phyloP scores from a whole-genome alignment of 1,139 yeast species.

The Pichia inconspicua region DNA sequence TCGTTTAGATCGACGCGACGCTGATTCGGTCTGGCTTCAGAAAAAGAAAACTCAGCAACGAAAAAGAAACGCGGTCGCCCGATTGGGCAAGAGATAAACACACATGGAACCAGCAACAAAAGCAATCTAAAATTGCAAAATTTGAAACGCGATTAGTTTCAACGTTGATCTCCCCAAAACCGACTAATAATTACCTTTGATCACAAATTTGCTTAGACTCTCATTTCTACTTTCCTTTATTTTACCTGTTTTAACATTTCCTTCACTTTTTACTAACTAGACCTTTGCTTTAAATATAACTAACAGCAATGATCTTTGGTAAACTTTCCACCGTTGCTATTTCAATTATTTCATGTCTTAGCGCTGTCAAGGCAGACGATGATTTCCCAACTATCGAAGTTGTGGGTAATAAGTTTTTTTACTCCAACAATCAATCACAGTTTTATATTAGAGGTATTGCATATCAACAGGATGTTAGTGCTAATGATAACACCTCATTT shows the following conservation, averaged over 20 bases:
- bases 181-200: too few species aligned
- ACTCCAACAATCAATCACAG: conserved; percentile 72
- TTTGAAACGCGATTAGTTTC: background rate
- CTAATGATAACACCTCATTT: conserved; percentile 43
- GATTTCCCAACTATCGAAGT: conserved; percentile 50
- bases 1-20: background rate
- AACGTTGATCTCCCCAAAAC: too few species aligned
- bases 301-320: conserved; percentile 40
- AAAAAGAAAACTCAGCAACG: background rate
- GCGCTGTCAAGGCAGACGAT: conserved; percentile 25
- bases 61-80: background rate
- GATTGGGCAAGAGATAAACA: conserved; percentile 1
- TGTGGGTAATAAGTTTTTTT: conserved; percentile 67
- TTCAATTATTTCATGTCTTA: conserved; percentile 2
- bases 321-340: conserved; percentile 24
- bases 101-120: background rate
- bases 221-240: too few species aligned
- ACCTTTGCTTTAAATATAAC: background rate
- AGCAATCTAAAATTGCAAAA: background rate
- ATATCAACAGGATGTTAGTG: conserved; percentile 65
- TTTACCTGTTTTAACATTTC: too few species aligned
- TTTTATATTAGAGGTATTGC: conserved; percentile 79
- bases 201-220: too few species aligned
- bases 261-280: too few species aligned
- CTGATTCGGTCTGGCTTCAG: background rate